A percentile compares a stretch with the other conserved stretches of the same genome.
Evolutionary conservation across 805 yeast genomes (phyloP).

Genomic region (Geotrichum ghanense): DNA sequence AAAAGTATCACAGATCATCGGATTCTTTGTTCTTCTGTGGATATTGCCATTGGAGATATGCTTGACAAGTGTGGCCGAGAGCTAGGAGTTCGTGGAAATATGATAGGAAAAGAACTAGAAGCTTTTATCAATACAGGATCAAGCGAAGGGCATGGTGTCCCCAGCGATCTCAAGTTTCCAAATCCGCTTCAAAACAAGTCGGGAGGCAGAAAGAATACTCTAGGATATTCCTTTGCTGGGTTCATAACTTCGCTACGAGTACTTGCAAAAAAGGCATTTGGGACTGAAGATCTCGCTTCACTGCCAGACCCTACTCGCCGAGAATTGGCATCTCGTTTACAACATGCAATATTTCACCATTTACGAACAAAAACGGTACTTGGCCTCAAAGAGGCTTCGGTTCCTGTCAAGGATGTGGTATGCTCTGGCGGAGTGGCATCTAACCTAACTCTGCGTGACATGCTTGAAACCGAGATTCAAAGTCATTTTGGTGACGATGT

Average conservation of each 20-base stretch:
- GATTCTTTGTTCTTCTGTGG: constrained; percentile 62
- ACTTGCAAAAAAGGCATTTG: constrained; percentile 12
- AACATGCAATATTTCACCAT: constrained; percentile 61
- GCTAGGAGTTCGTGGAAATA: constrained; percentile 66
- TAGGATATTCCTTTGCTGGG: constrained; percentile 68
- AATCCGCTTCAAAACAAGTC: constrained; percentile 43
- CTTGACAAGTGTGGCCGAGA: constrained; percentile 87
- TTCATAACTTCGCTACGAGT: constrained; percentile 47
- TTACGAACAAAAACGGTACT: constrained; percentile 50
- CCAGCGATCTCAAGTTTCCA: constrained; percentile 25
- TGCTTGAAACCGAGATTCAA: constrained; percentile 18
- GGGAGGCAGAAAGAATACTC: constrained; percentile 30
- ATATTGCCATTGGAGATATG: constrained; percentile 89
- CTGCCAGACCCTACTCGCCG: constrained; percentile 8
- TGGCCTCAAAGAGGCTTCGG: constrained; percentile 28
- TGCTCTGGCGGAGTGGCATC: constrained; percentile 78
- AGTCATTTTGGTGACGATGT: too few relatives aligned
- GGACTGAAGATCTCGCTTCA: constrained; percentile 7
- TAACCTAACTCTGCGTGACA: constrained; percentile 11
- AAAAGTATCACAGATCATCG: constrained; percentile 52
- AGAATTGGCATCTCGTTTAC: constrained; percentile 28
- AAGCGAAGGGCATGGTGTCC: constrained; percentile 24
- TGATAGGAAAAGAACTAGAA: constrained; percentile 82
- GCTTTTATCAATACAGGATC: constrained; percentile 28
- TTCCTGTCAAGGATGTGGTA: constrained; percentile 45